phyloP scores from a whole-genome alignment of 78 protist species.

The Andalucia godoyi region DNA sequence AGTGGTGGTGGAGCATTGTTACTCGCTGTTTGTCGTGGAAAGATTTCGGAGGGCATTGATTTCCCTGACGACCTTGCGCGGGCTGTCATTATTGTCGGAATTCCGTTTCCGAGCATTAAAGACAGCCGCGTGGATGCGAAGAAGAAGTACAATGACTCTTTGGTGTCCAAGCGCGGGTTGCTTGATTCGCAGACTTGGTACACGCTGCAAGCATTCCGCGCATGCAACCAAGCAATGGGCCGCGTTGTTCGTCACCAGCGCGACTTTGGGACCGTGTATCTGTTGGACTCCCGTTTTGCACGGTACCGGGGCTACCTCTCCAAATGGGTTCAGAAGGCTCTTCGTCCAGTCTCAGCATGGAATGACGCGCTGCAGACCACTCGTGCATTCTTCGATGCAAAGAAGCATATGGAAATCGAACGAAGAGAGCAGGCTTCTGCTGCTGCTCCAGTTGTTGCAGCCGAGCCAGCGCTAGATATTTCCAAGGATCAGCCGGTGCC shows the following conservation, averaged over 20 bases:
- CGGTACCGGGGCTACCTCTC: too few species aligned
- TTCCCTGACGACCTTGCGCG: slow-evolving; percentile 40
- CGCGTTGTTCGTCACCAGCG: slow-evolving; percentile 35
- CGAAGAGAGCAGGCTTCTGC: too few species aligned
- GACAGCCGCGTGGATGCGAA: not conserved
- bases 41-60: slow-evolving; percentile 37
- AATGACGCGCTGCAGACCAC: too few species aligned
- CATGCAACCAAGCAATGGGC: slow-evolving; percentile 51
- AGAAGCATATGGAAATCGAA: too few species aligned
- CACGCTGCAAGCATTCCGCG: slow-evolving; percentile 35
- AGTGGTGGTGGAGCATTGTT: slow-evolving; percentile 21
- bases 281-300: slow-evolving; percentile 42
- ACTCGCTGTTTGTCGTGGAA: slow-evolving; percentile 49
- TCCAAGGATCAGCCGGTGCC: too few species aligned
- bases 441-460: too few species aligned
- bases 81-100: slow-evolving; percentile 36
- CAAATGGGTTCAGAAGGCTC: too few species aligned
- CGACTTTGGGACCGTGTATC: slow-evolving; percentile 37
- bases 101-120: slow-evolving; percentile 36
- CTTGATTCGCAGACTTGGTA: too few species aligned
- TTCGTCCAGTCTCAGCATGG: too few species aligned
- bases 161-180: not conserved
- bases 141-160: not conserved
- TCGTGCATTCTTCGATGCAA: too few species aligned
- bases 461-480: too few species aligned